A percentile compares a stretch with the other conserved stretches of the same genome.
These are phyloP conservation scores for Xylaria cubensis DNA, from an alignment of 495 filamentous ascomycete species.

Conservation along the genomic window DNA sequence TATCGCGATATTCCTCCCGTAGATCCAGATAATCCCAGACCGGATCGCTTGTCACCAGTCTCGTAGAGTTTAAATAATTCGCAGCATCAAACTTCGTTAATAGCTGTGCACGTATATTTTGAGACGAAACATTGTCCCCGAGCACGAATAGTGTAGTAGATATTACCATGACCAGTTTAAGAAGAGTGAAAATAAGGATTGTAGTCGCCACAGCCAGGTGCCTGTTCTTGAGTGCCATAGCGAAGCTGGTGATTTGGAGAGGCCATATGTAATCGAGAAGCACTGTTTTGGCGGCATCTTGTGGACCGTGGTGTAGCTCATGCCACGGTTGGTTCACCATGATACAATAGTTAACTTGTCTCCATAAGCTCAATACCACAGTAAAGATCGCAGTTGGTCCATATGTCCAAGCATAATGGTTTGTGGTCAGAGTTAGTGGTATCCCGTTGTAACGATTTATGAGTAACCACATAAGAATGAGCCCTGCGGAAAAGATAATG, in stretches of 20 bases:
- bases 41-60: not conserved
- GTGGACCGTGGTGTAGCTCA: constrained; percentile 17
- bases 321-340: constrained; percentile 40
- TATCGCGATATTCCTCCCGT: not conserved
- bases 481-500: not conserved
- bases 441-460: constrained; percentile 1
- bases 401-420: constrained; percentile 41
- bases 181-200: not conserved
- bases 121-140: not conserved
- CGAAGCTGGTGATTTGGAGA: constrained; percentile 2
- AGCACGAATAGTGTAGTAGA: constrained; percentile 11
- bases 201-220: constrained; percentile 5
- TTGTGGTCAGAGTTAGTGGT: not conserved
- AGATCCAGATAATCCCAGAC: constrained; percentile 5
- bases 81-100: not conserved
- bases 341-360: constrained; percentile 33
- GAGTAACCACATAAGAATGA: constrained; percentile 1
- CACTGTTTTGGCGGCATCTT: constrained; percentile 7
- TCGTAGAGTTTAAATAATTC: not conserved
- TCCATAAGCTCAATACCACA: constrained; percentile 33
- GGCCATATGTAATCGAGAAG: constrained; percentile 23
- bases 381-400: constrained; percentile 40
- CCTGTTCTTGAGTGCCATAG: not conserved
- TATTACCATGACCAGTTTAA: constrained; percentile 8
- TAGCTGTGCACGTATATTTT: not conserved